These are phyloP conservation scores for Gossypium schwendimanii DNA, from an alignment of 441 rosid genomes.

Conservation along the genomic window DNA sequence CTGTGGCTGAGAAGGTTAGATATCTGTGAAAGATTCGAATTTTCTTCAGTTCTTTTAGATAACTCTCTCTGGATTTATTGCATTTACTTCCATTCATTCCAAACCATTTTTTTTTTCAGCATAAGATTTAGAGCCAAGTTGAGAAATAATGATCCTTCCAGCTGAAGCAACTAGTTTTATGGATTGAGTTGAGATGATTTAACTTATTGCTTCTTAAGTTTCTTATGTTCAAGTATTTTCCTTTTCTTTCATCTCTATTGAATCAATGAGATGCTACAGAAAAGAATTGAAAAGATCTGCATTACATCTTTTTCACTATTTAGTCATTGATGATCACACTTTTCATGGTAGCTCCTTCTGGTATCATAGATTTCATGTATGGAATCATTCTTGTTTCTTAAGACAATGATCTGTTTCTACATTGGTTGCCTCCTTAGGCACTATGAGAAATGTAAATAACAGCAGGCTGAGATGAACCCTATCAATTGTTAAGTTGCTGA, in stretches of 20 bases:
- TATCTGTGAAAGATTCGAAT: neutral
- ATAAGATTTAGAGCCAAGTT: neutral
- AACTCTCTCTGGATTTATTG: neutral
- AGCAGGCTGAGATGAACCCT: neutral
- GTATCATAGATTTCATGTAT: neutral
- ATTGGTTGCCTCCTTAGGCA: too few species aligned
- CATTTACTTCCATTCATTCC: neutral
- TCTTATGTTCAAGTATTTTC: neutral
- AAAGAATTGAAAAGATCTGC: neutral
- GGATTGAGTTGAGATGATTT: neutral
- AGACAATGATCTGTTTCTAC: neutral
- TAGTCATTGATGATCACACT: neutral
- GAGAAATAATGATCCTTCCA: neutral
- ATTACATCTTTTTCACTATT: neutral
- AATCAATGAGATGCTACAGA: neutral
- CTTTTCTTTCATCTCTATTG: neutral
- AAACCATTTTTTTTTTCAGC: neutral
- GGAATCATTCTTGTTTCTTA: neutral
- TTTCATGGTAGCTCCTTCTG: neutral
- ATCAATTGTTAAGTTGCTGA: neutral
- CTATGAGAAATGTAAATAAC: too few species aligned
- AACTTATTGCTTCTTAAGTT: neutral
- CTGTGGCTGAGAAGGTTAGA: slow-evolving; percentile 92
- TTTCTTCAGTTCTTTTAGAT: neutral
- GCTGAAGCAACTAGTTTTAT: too few species aligned